phyloP scores from a whole-genome alignment of 495 filamentous ascomycete genomes.

The Delitschia confertaspora region DNA sequence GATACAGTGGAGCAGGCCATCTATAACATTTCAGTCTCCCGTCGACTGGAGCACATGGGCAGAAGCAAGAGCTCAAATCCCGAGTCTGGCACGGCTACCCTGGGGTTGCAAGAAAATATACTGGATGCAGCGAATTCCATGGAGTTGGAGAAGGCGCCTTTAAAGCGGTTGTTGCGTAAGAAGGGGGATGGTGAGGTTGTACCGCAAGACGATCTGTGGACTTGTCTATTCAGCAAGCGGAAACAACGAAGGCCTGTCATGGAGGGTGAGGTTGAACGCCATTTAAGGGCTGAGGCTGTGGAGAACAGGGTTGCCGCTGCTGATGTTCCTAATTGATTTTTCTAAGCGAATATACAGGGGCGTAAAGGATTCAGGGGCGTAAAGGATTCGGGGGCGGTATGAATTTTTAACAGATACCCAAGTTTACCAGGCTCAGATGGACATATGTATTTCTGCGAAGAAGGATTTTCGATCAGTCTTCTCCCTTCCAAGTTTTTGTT shows the following conservation, averaged over 20 bases:
- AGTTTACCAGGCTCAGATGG: no score
- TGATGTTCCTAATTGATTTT: no score
- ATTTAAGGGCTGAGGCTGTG: constrained; percentile 32
- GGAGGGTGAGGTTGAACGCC: constrained; percentile 27
- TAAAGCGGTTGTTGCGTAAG: constrained; percentile 60
- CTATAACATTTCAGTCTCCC: constrained; percentile 69
- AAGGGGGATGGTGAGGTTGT: constrained; percentile 73
- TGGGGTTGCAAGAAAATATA: constrained; percentile 44
- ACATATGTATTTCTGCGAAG: no score
- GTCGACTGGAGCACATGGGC: constrained; percentile 68
- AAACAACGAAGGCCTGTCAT: constrained; percentile 13
- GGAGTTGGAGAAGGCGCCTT: constrained; percentile 62
- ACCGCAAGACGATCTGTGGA: constrained; percentile 73
- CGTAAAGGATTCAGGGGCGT: no score
- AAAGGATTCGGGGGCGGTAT: no score
- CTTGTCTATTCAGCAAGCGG: constrained; percentile 59
- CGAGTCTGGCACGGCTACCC: constrained; percentile 29
- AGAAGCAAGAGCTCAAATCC: constrained; percentile 31
- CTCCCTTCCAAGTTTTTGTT: no score
- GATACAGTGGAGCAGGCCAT: constrained; percentile 87
- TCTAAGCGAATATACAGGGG: no score
- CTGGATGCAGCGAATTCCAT: constrained; percentile 75
- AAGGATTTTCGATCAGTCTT: no score
- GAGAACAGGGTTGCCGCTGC: constrained; percentile 16
- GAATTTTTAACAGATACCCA: no score